Evolutionary conservation across 179 eudicot genomes (phyloP), one percentile per base, ranked within the genome.

Genomic region (Spinacia oleracea): DNA sequence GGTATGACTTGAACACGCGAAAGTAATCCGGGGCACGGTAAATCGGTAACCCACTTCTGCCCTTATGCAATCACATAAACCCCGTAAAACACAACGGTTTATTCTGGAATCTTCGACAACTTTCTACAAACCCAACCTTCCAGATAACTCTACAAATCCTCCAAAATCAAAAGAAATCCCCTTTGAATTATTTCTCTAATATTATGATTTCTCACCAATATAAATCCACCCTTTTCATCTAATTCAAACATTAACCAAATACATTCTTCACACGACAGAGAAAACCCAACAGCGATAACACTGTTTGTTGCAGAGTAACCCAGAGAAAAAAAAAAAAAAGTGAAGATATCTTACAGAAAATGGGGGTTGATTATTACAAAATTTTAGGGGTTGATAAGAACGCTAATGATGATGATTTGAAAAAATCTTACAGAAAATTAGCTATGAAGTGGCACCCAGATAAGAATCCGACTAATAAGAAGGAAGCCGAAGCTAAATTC

Each of bases 361-460:
- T 90, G 93, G 93, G 91, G 16, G 93, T 84, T 12, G 93, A 90
- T 81, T 89, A 89, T 70, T 89, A 90, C 82, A 87, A 81, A 67
- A 73, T 88, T 21, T 81, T 89, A 76, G 82, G 83, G 59, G 92
- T 91, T 42, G 89, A 89, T 68, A 88, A 66, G 72, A 88, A 78
- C 51, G 94, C 91, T 5, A 89, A 81, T 66, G 94, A 91, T 50
- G 94, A 90, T 60, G 94, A 90, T 60, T 84, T 90, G 89, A 90
- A 90, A 88, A 90, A 90, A 75, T 92, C 94, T 56, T 90, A 90
- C 64, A 78, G 90, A 71, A 90, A 89, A 74, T 81, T 90, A 25
- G 93, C 93, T 20, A 90, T 90, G 93, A 89, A 90, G 64, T 90
- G 91, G 91, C 93, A 90, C 45, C 93, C 93, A 48, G 91, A 88